Base-by-base conservation (phyloP, 352 stramenopile species). In the Phytophthora macrochlamydospora region DNA sequence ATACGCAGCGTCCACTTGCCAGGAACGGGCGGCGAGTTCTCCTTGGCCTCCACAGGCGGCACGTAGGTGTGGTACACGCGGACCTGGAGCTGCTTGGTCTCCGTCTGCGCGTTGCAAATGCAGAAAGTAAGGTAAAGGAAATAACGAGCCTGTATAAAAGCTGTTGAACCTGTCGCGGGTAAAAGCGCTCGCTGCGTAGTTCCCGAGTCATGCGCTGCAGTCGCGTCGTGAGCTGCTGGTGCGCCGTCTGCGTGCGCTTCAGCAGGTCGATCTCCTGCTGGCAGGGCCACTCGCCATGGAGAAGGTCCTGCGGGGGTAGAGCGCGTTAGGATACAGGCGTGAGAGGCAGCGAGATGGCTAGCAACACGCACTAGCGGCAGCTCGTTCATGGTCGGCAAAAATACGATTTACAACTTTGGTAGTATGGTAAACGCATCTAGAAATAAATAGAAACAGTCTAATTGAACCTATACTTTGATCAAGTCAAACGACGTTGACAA, bases 1-100 rank as follows among this genome's bases (percentile, higher is more conserved):
- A 91, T 83, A 31, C 81, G 83, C 43, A 93, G 73, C 51, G 85
- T 91, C 83, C 85, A 93, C 29, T 56, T 62, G 2, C 83, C 81
- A 29, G 79, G 73, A 9, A 61, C 53, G 8, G 75, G 56, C 24
- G 66, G 71, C 6, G 51, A 60, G 18, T 77, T 65, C 8, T 83
- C 79, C 0, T 61, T 43, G 28, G 65, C 81, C 13, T 69, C 59
- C 7, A 85, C 71, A 1, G 81, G 79, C 5, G 76, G 83, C 8
- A 67, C 59, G 65, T 84, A 91, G 45, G 83, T 81, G 78, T 92
- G 79, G 52, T 81, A 80, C 60, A 93, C 71, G 29, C 75, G 75
- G 38, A 93, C 62, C 14, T 71, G 76, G 53, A 93, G 63, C 51
- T 75, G 67, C 43, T 86, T 87, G 32, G 76, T 78, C 69, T 92